Evolutionary conservation across 1,139 yeast genomes (phyloP), one percentile per base, ranked within the genome.

Genomic region (Zygosaccharomyces sapae): DNA sequence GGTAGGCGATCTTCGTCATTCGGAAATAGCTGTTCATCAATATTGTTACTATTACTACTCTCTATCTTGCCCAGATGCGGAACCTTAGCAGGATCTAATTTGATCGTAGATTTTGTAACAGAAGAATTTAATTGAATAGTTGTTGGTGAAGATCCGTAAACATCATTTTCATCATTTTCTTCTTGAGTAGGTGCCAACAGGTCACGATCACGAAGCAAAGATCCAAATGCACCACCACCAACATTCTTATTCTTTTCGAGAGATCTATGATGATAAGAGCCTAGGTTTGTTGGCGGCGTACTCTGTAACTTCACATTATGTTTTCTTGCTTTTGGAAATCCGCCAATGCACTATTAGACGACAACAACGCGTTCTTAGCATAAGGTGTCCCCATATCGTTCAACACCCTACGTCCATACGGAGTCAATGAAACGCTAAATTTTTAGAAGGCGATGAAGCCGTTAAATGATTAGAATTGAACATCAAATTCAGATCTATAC

Each of bases 111-210:
- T 45, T 63, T 63, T 2, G 65, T 61, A 9, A 61, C 65, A 1
- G 67, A 62, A 2, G 67, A 64, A 47, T 63, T 58, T 27, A 64
- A 53, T 49, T 63, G 68, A 36, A 64, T 62, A 8, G 68, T 64
- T 1, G 68, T 64, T 9, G 68, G 68, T 2, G 68, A 64, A 10
- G 68, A 64, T 4, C 67, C 67, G 47, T 58, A 62, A 2, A 55
- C 49, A 34, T 55, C 55, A 50, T 53, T 35, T 48, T 48, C 29
- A 41, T 34, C 44, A 38, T 33, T 33, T 44, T 48, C 42, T 42
- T 45, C 31, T 13, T 33, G 33, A n/a, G 34, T 25, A n/a, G 41
- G 41, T 10, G 34, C 41, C 31, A 38, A 22, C 16, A n/a, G 34
- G 20, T 38, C 34, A 29, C 18, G 41, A 8, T 38, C 41, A 13